These are phyloP conservation scores for Mikania micrantha DNA, from an alignment of 129 eudicot species.

Conservation along the genomic window DNA sequence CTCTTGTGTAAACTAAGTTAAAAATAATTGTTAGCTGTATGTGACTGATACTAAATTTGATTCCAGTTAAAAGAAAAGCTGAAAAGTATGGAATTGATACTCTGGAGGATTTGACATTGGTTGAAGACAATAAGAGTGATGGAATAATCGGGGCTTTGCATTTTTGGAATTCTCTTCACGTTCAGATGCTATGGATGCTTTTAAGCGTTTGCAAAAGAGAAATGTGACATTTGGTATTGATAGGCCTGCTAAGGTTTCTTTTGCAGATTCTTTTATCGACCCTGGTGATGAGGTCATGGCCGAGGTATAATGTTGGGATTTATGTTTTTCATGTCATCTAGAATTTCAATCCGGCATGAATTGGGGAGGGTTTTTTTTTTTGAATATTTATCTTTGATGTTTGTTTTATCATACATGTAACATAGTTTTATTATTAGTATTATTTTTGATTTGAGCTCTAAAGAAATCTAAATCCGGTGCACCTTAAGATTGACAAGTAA, in stretches of 20 bases:
- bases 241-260: constrained; percentile 89
- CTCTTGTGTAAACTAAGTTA: constrained; percentile 17
- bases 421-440: background rate
- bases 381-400: background rate
- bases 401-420: background rate
- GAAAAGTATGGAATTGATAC: constrained; percentile 78
- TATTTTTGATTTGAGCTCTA: background rate
- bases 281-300: constrained; percentile 98
- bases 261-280: constrained; percentile 90
- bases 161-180: constrained; percentile 93
- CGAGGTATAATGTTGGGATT: constrained; percentile 56
- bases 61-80: constrained; percentile 83
- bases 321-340: constrained; percentile 16
- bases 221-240: constrained; percentile 80
- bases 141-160: constrained; percentile 92
- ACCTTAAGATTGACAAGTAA: constrained; percentile 1
- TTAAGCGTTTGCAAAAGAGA: constrained; percentile 88
- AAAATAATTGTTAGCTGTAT: constrained; percentile 24
- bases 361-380: background rate
- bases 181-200: constrained; percentile 96
- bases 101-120: constrained; percentile 77
- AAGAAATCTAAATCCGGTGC: background rate
- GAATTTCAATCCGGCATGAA: constrained; percentile 10
- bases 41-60: constrained; percentile 39
- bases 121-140: constrained; percentile 74